Conservation (phyloP, 2,329 filamentous ascomycete genomes). For the Exserohilum rostratum region DNA sequence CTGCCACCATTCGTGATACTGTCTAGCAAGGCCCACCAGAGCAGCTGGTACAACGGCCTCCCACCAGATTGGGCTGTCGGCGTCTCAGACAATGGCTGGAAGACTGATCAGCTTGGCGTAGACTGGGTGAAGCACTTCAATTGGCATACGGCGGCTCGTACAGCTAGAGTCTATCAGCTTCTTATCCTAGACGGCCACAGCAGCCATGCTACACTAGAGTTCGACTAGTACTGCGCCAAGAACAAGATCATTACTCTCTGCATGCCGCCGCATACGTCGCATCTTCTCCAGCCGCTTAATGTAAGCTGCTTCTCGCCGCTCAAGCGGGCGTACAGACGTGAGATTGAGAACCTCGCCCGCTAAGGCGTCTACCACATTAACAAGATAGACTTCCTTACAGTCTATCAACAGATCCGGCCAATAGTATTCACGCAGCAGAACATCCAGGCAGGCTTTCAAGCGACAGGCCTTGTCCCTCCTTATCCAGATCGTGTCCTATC, state of each 20-base stretch:
- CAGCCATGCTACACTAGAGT: too few species aligned
- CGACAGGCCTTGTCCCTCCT: not conserved
- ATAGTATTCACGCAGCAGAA: not conserved
- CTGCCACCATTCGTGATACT: not conserved
- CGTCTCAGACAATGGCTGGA: not conserved
- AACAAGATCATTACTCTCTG: too few species aligned
- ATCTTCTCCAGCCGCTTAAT: not conserved
- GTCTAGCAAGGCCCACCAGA: not conserved
- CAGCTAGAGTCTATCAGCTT: too few species aligned
- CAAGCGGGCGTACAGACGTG: not conserved
- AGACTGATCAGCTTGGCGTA: not conserved
- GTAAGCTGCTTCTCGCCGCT: not conserved
- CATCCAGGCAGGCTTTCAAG: not conserved
- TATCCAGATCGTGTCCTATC: not conserved
- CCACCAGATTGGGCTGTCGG: not conserved
- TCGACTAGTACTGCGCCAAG: too few species aligned
- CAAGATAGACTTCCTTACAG: not conserved
- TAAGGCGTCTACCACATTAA: conserved; percentile 1
- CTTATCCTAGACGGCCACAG: too few species aligned
- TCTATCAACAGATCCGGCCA: not conserved
- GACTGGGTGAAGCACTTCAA: not conserved
- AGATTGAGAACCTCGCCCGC: not conserved
- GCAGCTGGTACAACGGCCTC: not conserved
- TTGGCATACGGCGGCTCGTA: too few species aligned
- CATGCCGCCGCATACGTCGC: too few species aligned